These are phyloP conservation scores for Aspergillus panamensis DNA, from an alignment of 495 filamentous ascomycete genomes.

Conservation along the genomic window DNA sequence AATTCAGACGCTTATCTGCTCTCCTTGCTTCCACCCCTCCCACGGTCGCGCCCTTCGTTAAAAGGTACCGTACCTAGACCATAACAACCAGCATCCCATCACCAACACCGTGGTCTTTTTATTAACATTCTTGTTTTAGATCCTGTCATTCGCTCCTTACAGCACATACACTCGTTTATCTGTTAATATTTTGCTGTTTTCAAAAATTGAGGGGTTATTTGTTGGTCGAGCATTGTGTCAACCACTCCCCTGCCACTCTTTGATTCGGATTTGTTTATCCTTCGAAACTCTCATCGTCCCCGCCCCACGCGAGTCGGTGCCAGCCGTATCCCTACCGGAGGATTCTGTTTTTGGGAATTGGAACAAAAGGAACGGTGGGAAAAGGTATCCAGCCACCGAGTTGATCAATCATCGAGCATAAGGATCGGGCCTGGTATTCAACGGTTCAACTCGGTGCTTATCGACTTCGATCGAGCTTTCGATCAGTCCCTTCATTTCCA, in stretches of 20 bases:
- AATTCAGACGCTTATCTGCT: slow-evolving; percentile 20
- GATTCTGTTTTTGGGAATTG: background rate
- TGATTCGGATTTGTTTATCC: slow-evolving; percentile 23
- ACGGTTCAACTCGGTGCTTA: slow-evolving; percentile 10
- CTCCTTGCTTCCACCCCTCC: slow-evolving; percentile 36
- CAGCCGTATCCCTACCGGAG: slow-evolving; percentile 11
- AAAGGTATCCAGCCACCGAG: slow-evolving; percentile 17
- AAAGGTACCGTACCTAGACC: slow-evolving; percentile 24
- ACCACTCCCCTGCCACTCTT: slow-evolving; percentile 40
- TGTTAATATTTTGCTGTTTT: slow-evolving; percentile 16
- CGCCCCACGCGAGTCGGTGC: slow-evolving; percentile 10
- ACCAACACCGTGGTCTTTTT: slow-evolving; percentile 12
- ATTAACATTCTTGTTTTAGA: slow-evolving; percentile 24
- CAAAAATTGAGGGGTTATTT: slow-evolving; percentile 23
- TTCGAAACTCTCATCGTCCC: slow-evolving; percentile 9
- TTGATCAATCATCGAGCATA: slow-evolving; percentile 11
- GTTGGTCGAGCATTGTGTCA: slow-evolving; percentile 21
- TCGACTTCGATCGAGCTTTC: slow-evolving; percentile 18
- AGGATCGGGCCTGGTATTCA: slow-evolving; percentile 12
- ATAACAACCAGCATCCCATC: slow-evolving; percentile 11
- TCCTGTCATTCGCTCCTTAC: slow-evolving; percentile 43
- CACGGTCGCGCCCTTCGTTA: slow-evolving; percentile 33
- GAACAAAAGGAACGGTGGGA: background rate
- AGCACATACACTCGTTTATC: slow-evolving; percentile 32
- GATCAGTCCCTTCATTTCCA: slow-evolving; percentile 28